Conservation (phyloP, 345 rosid genomes). For the Eucalyptus polybractea region DNA sequence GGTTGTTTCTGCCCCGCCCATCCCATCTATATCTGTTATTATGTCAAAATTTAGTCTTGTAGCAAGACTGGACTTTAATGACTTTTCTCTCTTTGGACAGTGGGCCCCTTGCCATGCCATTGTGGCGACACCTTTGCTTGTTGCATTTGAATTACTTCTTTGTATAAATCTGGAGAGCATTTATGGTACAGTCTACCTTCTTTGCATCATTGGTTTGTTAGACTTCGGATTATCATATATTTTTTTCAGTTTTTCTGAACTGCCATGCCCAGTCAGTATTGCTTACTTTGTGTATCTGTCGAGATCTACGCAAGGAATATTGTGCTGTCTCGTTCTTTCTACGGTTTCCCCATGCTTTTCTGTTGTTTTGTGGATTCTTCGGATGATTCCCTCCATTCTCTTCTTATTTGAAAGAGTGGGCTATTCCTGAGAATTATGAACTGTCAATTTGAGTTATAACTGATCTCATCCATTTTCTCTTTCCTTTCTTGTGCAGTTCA, state of each 20-base stretch:
- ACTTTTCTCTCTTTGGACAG: slow-evolving; percentile 25
- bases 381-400: background rate
- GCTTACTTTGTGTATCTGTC: background rate
- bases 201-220: background rate
- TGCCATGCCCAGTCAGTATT: background rate
- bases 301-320: background rate
- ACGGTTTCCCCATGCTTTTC: background rate
- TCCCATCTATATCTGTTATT: background rate
- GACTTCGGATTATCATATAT: background rate
- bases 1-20: background rate
- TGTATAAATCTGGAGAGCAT: slow-evolving; percentile 88
- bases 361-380: background rate
- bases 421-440: background rate
- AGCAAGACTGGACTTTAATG: background rate
- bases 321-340: background rate
- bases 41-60: background rate
- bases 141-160: slow-evolving; percentile 92
- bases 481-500: slow-evolving; percentile 19
- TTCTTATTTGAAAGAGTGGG: background rate
- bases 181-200: slow-evolving; percentile 29
- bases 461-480: background rate
- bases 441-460: background rate
- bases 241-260: background rate
- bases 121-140: slow-evolving; percentile 82
- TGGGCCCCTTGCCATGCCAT: slow-evolving; percentile 99